Evolutionary conservation across 1,284 basidiomycete genomes (phyloP), one percentile per base, ranked within the genome.

Genomic region (Psilocybe mexicana): DNA sequence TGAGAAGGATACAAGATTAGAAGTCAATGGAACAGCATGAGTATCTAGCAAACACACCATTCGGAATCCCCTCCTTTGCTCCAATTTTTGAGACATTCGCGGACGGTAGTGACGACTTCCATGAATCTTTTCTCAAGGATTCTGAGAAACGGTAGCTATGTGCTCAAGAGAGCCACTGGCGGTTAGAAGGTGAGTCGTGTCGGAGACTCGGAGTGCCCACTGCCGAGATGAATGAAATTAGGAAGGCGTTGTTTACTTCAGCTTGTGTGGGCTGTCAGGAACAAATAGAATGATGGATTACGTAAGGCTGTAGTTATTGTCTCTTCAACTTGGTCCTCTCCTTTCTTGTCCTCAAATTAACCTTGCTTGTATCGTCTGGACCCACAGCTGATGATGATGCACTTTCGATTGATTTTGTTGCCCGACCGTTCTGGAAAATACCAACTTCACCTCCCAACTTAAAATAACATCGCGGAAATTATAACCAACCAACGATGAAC

Each of bases 1-100:
- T 57, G 42, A 50, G 30, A 8, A 38, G 23, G 48, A 57, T 18
- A 63, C 35, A 47, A 35, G 53, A 48, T 56, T 56, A 63, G 44
- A 46, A 58, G 52, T 33, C 38, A 54, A 44, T 36, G 44, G 33
- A n/a, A 8, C 45, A 51, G 48, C 48, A 42, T 14, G 53, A 55
- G 61, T 48, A 30, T 59, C 43, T 40, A 18, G 52, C 18, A 55
- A 61, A 70, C 76, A 64, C 59, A 87, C 87, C 87, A 89, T 76
- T 86, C 80, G 2, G 72, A 71, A 61, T 84, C 81, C 35, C 87
- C 87, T 50, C 79, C 81, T 59, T 72, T 79, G 28, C 72, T 70
- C 87, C 87, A 90, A 18, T 63, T 76, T 57, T 72, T 70, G 33
- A 86, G 57, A 68, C 72, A 82, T n/a, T 66, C 68, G 54, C 74